Evolutionary conservation across 148 eudicot genomes (phyloP).

Genomic region (Cornus kousa): DNA sequence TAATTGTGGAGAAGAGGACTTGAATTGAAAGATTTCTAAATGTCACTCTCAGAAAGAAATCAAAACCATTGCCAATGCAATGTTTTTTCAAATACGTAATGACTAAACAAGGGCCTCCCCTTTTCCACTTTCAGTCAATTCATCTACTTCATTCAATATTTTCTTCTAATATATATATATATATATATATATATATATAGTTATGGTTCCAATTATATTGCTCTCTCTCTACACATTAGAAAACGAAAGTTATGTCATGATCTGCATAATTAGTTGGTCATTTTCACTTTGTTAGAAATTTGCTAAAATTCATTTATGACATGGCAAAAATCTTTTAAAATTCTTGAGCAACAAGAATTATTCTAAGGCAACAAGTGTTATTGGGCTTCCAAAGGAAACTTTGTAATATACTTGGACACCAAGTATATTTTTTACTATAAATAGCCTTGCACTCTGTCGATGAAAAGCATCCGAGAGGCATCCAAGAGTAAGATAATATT

Average conservation of each 20-base stretch:
- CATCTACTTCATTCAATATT: neutral
- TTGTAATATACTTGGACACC: too few relatives aligned
- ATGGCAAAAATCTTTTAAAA: too few relatives aligned
- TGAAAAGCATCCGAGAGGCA: too few relatives aligned
- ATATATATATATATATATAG: neutral
- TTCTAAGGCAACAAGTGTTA: too few relatives aligned
- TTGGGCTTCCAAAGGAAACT: too few relatives aligned
- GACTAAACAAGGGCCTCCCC: neutral
- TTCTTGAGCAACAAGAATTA: too few relatives aligned
- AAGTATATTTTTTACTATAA: too few relatives aligned
- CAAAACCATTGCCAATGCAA: neutral
- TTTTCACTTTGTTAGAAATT: neutral
- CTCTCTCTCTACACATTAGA: neutral
- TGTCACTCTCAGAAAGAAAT: neutral
- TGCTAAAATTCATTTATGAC: too few relatives aligned
- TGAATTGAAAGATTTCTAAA: conserved; percentile 14
- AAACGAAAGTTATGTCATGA: neutral
- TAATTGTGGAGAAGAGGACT: conserved; percentile 16
- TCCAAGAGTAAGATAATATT: too few relatives aligned
- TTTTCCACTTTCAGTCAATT: neutral
- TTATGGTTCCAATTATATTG: neutral
- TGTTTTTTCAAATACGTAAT: conserved; percentile 7
- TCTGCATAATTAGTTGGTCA: neutral
- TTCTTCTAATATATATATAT: neutral
- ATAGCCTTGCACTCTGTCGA: too few relatives aligned